Base-by-base conservation (phyloP, 2,329 filamentous ascomycete genomes). In the Elsinoe perseae region DNA sequence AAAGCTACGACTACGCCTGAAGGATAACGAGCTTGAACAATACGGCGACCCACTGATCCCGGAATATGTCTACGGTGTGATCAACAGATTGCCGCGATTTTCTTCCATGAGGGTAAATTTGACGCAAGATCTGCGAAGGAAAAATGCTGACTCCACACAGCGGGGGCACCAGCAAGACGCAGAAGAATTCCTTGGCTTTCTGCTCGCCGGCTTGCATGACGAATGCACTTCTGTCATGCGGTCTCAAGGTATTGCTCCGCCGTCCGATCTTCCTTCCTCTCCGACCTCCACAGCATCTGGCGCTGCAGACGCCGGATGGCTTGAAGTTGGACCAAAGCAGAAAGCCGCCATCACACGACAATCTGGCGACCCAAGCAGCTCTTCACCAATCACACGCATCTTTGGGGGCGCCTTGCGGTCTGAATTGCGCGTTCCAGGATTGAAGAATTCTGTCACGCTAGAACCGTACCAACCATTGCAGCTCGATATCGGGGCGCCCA, bases 101-200 rank as follows among this genome's bases (percentile, higher is more conserved):
- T 85, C 88, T 21, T 88, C 86, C 66, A 96, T 98, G 90, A 85
- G 87, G 68, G 87, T 90, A 77, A 70, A 84, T 75, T 46, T 40
- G 21, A 1, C 3, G 18, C 12, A 32, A 7, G 12, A 6, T 21
- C 16, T 10, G 36, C 38, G 50, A 27, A 23, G 46, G 9, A 42
- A 18, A 36, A 18, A 66, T 61, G 57, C 64, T 71, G 61, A 72
- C 56, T 53, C 27, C 52, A 52, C 58, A 40, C 61, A 90, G 85
- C 87, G 90, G 59, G 93, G 93, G 14, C 92, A 96, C 64, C 93
- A 98, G 69, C 92, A 98, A 75, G 93, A 98, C 73, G 93, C 93
- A 1, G 90, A 98, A 68, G 93, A 98, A 67, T 98, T 98, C 63
- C 76, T 98, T 21, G 92, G 91, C 0, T 95, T 97, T 69, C 77